Evolutionary conservation across 495 filamentous ascomycete species (phyloP), one percentile per base, ranked within the genome.

Genomic region (Clohesyomyces aquaticus): DNA sequence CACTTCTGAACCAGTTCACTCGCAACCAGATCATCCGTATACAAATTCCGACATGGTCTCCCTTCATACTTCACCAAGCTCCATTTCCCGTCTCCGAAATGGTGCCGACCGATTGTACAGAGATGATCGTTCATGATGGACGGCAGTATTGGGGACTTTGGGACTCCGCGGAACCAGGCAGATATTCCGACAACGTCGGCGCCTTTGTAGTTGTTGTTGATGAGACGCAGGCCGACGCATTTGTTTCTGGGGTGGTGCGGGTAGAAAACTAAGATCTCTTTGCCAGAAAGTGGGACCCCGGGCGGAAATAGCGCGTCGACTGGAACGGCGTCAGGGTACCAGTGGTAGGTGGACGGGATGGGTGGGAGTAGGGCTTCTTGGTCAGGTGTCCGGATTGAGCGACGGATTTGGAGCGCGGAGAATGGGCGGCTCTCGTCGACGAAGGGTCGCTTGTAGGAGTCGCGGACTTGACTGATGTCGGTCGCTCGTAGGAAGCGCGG

Each of bases 241-340:
- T n/a, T 9, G 18, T 14, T 4, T 16, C 26, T 6, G 4, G 11
- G 35, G 10, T 46, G 41, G 27, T 43, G 16, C 6, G 27, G 3
- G n/a, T 38, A 23, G 25, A 41, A 50, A 11, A 2, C 16, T 10
- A 60, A 19, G n/a, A 63, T 63, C 50, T 63, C 59, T 23, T 55
- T 63, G 3, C n/a, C 28, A 1, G 59, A 38, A 10, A 63, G 10
- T 12, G 49, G 50, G 4, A 55, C 38, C 1, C 59, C 50, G 1
- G 59, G 59, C 16, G 59, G 59, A 25, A 63, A 55, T 1, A 63
- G 1, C 4, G 51, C 51, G 46, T 63, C 49, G 2, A 50, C 38
- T 12, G 50, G 41, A 18, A 48, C 42, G 10, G 59, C 59, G 4
- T 55, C 59, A 4, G 51, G 50, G 26, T 55, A 63, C 59, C 59